Evolutionary conservation across 2,329 filamentous ascomycete species (phyloP), one percentile per base, ranked within the genome.

Genomic region (Talaromyces amestolkiae): DNA sequence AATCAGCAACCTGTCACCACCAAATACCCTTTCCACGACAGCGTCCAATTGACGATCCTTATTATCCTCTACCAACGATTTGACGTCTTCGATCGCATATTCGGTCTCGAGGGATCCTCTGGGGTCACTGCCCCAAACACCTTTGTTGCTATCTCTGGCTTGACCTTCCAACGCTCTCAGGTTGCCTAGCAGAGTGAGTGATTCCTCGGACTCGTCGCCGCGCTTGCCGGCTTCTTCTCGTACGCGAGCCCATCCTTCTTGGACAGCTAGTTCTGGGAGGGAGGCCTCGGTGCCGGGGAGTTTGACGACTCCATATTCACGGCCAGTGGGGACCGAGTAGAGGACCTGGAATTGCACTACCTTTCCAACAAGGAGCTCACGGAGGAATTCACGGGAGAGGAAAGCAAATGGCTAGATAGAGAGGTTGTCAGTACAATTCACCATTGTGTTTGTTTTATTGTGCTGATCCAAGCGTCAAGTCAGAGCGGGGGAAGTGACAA

Each of bases 311-410:
- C 94, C 95, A 75, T 97, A 99, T 75, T 99, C 94, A 70, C 93
- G 89, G 68, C 85, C 85, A 64, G 88, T 90, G 17, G 94, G 93
- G 67, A 98, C 90, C 67, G 90, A 91, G 81, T 99, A 98, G 62
- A 93, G 85, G 51, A 96, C 85, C 66, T 88, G 87, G 83, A 94
- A 97, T 72, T 93, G 89, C 68, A 99, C 84, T 33, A 89, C 86
- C 79, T 97, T 97, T 75, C 94, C 94, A 65, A 98, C 90, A 47
- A 90, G 85, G 61, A 93, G 83, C 70, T 90, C 89, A 73, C 95
- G 91, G 68, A 99, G 86, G 77, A 91, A 95, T 80, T 99, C 95
- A 75, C 95, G 92, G 67, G 95, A 97, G 79, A 95, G 90, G 79
- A 97, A 99, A 66, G 92, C 93, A 75, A 91, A 96, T 43, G 90